Evolutionary conservation across 352 stramenopile genomes (phyloP).

Genomic region (Phytopythium kandeliae): DNA sequence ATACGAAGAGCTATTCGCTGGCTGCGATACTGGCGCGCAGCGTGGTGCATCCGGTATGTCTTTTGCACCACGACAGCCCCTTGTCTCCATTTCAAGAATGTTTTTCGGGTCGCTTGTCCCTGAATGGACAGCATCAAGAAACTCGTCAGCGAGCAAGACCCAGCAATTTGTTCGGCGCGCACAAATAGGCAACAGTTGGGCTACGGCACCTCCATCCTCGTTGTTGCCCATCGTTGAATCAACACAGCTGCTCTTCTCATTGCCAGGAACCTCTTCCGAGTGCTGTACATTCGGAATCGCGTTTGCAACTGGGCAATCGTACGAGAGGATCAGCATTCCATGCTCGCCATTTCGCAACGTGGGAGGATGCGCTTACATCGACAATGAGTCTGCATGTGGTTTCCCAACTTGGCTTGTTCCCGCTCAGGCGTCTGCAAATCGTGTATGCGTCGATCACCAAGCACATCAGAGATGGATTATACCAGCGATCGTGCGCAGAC

Average conservation of each 20-base stretch:
- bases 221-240: constrained; percentile 53
- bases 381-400: constrained; percentile 59
- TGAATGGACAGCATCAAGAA: no score
- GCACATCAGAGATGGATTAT: background rate
- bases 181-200: no score
- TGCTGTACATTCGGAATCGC: constrained; percentile 65
- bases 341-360: background rate
- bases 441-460: background rate
- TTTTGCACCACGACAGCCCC: constrained; percentile 42
- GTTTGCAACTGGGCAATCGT: constrained; percentile 46
- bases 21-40: constrained; percentile 17
- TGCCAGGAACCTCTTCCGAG: constrained; percentile 38
- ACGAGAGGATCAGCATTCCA: background rate
- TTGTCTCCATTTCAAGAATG: constrained; percentile 10
- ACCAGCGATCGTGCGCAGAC: background rate
- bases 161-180: background rate
- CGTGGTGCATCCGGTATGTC: constrained; percentile 25
- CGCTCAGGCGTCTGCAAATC: constrained; percentile 37
- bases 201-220: constrained; percentile 39
- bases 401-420: constrained; percentile 58
- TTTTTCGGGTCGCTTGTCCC: background rate
- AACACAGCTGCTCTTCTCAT: constrained; percentile 27
- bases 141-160: no score
- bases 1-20: constrained; percentile 21
- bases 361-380: constrained; percentile 23